Conservation (phyloP, 2,329 filamentous ascomycete species). For the Xylariaceae sp. region DNA sequence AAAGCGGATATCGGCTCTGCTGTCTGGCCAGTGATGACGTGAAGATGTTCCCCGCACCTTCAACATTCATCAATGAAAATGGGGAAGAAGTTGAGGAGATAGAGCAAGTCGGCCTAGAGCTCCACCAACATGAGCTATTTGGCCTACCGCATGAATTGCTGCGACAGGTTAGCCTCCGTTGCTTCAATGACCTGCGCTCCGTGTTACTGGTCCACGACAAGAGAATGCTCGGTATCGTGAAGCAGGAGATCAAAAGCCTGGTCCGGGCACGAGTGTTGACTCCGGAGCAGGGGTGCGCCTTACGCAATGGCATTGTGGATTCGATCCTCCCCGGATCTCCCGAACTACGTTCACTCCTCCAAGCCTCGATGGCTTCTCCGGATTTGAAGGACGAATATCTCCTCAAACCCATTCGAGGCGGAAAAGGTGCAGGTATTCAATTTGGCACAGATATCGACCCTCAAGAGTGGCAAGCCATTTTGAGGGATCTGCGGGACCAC, state of each 20-base stretch:
- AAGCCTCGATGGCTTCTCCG: slow-evolving; percentile 10
- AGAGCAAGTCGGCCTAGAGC: slow-evolving; percentile 36
- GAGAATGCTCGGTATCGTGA: slow-evolving; percentile 38
- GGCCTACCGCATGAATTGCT: slow-evolving; percentile 31
- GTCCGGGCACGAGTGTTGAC: slow-evolving; percentile 28
- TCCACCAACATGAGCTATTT: slow-evolving; percentile 36
- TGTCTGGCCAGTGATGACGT: slow-evolving; percentile 22
- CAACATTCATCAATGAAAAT: slow-evolving; percentile 12
- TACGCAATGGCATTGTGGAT: slow-evolving; percentile 31
- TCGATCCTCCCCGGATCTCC: slow-evolving; percentile 33
- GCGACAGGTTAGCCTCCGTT: slow-evolving; percentile 34
- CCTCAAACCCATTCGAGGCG: slow-evolving; percentile 37
- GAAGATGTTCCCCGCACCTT: slow-evolving; percentile 2
- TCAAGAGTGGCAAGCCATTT: slow-evolving; percentile 28
- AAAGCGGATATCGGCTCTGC: slow-evolving; percentile 30
- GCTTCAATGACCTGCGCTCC: slow-evolving; percentile 39
- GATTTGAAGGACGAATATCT: slow-evolving; percentile 30
- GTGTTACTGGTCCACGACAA: slow-evolving; percentile 40
- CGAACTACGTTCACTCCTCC: slow-evolving; percentile 24
- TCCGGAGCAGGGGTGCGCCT: slow-evolving; percentile 22
- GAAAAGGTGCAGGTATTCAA: slow-evolving; percentile 37
- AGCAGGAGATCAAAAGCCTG: slow-evolving; percentile 32
- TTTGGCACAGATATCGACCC: slow-evolving; percentile 35
- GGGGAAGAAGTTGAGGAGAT: slow-evolving; percentile 33
- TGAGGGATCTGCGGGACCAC: slow-evolving; percentile 19